Conservation (phyloP, 768 basidiomycete genomes). For the Rhizopogon rudus region DNA sequence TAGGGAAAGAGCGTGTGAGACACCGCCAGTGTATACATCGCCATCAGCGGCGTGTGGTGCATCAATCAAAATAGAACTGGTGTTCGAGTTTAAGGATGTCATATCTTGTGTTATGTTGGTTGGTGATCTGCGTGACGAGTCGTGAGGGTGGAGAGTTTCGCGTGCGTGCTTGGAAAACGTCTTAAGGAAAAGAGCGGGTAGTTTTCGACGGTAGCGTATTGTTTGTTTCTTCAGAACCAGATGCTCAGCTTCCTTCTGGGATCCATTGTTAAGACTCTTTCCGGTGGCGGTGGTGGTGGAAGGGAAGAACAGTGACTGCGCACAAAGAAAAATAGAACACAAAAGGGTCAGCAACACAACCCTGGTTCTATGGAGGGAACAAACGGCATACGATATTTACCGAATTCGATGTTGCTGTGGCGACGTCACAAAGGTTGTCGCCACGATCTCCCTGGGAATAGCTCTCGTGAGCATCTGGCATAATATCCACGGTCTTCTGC, state of each 20-base stretch:
- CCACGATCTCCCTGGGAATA: conserved; percentile 11
- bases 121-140: background rate
- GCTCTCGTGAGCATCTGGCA: background rate
- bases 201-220: conserved; percentile 12
- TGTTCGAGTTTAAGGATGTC: conserved; percentile 8
- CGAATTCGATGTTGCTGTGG: conserved; percentile 23
- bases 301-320: conserved; percentile 16
- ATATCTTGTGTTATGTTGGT: conserved; percentile 7
- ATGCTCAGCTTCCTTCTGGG: conserved; percentile 10
- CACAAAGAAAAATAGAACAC: background rate
- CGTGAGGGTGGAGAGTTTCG: conserved; percentile 9
- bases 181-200: conserved; percentile 17
- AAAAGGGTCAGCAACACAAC: conserved; percentile 15
- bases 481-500: background rate
- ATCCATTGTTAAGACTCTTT: conserved; percentile 6
- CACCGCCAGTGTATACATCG: conserved; percentile 10
- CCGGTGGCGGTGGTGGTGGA: conserved; percentile 14
- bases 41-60: conserved; percentile 16
- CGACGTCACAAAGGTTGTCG: conserved; percentile 16
- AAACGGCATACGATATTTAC: conserved; percentile 19
- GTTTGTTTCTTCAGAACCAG: conserved; percentile 10
- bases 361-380: conserved; percentile 9
- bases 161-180: conserved; percentile 9
- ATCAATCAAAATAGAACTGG: conserved; percentile 18
- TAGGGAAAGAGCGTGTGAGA: conserved; percentile 13